Conservation (phyloP, 1,284 basidiomycete genomes). For the Sanghuangporus weigelae region DNA sequence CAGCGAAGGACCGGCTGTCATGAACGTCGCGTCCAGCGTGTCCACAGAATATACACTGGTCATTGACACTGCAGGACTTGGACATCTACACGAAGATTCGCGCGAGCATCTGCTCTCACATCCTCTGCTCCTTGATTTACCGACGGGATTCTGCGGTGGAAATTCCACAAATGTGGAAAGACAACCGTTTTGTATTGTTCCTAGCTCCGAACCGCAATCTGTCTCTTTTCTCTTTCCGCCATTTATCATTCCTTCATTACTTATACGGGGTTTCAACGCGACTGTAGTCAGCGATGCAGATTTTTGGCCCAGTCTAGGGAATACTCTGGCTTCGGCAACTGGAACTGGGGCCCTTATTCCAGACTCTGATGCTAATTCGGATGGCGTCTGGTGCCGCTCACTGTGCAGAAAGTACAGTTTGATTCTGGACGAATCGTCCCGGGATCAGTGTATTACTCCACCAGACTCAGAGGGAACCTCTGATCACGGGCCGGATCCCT, state of each 20-base stretch:
- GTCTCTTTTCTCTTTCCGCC: slow-evolving; percentile 53
- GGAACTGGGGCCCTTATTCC: slow-evolving; percentile 6
- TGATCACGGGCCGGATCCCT: not conserved
- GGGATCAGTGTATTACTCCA: not conserved
- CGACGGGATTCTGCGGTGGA: slow-evolving; percentile 14
- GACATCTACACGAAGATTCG: slow-evolving; percentile 9
- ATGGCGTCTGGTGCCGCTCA: slow-evolving; percentile 8
- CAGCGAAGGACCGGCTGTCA: slow-evolving; percentile 20
- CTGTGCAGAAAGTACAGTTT: slow-evolving; percentile 8
- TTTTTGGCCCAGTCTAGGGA: slow-evolving; percentile 43
- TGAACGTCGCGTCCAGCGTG: slow-evolving; percentile 1
- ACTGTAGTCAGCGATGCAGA: slow-evolving; percentile 20
- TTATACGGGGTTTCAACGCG: slow-evolving; percentile 27
- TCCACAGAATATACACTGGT: slow-evolving; percentile 14
- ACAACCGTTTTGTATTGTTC: slow-evolving; percentile 12
- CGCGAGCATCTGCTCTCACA: slow-evolving; percentile 9
- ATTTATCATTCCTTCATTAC: slow-evolving; percentile 39
- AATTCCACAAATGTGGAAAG: not conserved
- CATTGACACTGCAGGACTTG: slow-evolving; percentile 9
- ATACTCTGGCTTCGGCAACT: slow-evolving; percentile 24
- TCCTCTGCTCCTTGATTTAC: slow-evolving; percentile 12
- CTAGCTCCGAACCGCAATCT: slow-evolving; percentile 23
- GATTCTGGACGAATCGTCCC: not conserved
- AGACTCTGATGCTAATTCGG: not conserved
- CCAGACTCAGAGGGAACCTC: not conserved